Evolutionary conservation across 208 protist genomes (phyloP).

Genomic region (Phytomonas francai): DNA sequence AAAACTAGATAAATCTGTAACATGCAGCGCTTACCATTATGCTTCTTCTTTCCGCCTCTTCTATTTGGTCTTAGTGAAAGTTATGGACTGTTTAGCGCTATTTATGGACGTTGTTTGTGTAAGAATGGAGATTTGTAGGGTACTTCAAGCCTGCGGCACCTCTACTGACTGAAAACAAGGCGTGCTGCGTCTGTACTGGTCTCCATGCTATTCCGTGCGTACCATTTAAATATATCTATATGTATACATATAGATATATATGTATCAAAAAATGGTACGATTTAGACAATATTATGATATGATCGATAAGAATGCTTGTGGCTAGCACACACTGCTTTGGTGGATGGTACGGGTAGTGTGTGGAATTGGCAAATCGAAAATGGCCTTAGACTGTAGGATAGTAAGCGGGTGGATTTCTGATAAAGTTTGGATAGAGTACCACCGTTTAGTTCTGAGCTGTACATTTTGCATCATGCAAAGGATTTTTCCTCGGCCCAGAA

Average conservation of each 20-base stretch:
- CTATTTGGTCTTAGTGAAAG: background rate
- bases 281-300: constrained; percentile 76
- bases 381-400: constrained; percentile 46
- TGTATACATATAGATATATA: no score
- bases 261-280: constrained; percentile 25
- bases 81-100: constrained; percentile 2
- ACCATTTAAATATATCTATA: background rate
- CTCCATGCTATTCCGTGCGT: constrained; percentile 17
- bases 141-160: constrained; percentile 58
- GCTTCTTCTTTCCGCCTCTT: background rate
- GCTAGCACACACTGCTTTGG: constrained; percentile 32
- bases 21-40: background rate
- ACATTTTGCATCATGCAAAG: constrained; percentile 84
- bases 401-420: constrained; percentile 10
- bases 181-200: constrained; percentile 42
- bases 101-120: constrained; percentile 5
- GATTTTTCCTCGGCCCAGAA: constrained; percentile 51
- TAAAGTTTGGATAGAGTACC: constrained; percentile 31
- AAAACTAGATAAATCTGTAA: background rate
- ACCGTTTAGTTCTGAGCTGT: constrained; percentile 51
- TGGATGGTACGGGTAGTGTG: constrained; percentile 40
- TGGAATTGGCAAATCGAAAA: constrained; percentile 27
- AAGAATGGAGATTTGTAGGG: constrained; percentile 54
- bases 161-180: constrained; percentile 70
- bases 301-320: constrained; percentile 46